Evolutionary conservation across 257 asterid species (phyloP).

Genomic region (Verbena officinalis): DNA sequence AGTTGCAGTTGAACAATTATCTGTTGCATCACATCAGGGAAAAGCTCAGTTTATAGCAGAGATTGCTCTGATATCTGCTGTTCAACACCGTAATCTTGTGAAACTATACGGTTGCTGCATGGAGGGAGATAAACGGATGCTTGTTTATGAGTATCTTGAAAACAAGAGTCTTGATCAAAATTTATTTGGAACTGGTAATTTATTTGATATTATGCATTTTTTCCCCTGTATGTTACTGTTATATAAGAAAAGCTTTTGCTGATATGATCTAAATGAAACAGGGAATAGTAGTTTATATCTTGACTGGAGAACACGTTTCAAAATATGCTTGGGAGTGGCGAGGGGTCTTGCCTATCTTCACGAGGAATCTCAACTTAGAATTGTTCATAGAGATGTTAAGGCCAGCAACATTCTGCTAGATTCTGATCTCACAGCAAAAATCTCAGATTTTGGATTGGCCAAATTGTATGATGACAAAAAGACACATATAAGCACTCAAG

Average conservation of each 20-base stretch:
- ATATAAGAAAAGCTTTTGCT: too few species aligned
- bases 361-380: constrained; percentile 57
- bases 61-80: too few species aligned
- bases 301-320: constrained; percentile 59
- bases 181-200: too few species aligned
- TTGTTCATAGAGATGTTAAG: constrained; percentile 62
- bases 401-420: constrained; percentile 65
- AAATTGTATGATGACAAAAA: constrained; percentile 60
- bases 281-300: constrained; percentile 23
- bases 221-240: too few species aligned
- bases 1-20: too few species aligned
- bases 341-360: constrained; percentile 64
- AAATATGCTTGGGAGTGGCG: constrained; percentile 57
- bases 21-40: too few species aligned
- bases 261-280: too few species aligned
- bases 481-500: constrained; percentile 61
- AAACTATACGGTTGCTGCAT: not conserved
- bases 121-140: not conserved
- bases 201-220: not conserved
- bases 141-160: not conserved
- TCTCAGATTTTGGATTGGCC: constrained; percentile 65
- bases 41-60: too few species aligned
- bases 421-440: constrained; percentile 45
- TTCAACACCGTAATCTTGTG: too few species aligned
- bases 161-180: not conserved